phyloP scores from a whole-genome alignment of 1,139 yeast species.

The Lodderomyces jiufengensis region DNA sequence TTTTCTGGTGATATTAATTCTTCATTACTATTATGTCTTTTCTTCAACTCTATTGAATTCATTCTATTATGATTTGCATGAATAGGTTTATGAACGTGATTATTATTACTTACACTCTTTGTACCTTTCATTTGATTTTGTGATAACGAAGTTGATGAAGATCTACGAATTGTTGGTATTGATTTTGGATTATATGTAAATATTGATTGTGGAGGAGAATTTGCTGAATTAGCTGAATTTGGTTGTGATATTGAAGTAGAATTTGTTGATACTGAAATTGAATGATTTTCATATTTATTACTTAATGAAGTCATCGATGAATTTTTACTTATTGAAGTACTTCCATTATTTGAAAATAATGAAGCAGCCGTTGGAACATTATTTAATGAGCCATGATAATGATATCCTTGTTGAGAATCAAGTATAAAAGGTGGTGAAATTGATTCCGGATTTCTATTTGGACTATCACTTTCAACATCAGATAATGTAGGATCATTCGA shows the following conservation, averaged over 20 bases:
- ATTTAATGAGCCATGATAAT: neutral
- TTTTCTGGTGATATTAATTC: neutral
- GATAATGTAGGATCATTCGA: slow-evolving; percentile 7
- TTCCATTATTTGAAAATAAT: slow-evolving; percentile 1
- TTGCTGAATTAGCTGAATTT: slow-evolving; percentile 12
- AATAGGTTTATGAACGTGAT: slow-evolving; percentile 33
- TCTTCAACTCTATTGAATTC: slow-evolving; percentile 5
- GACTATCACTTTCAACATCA: slow-evolving; percentile 12
- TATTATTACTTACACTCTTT: slow-evolving; percentile 18
- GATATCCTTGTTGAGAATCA: neutral
- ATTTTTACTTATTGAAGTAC: slow-evolving; percentile 10
- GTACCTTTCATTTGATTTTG: slow-evolving; percentile 19
- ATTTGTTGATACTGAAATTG: slow-evolving; percentile 18
- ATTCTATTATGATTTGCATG: slow-evolving; percentile 9
- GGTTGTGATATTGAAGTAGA: slow-evolving; percentile 16
- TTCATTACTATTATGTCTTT: slow-evolving; percentile 1
- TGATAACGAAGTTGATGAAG: slow-evolving; percentile 16
- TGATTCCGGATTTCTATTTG: slow-evolving; percentile 4
- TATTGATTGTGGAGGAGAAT: slow-evolving; percentile 12
- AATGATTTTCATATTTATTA: slow-evolving; percentile 27
- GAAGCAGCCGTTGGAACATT: slow-evolving; percentile 5
- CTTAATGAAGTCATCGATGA: slow-evolving; percentile 20
- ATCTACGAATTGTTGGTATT: slow-evolving; percentile 13
- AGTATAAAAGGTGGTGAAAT: slow-evolving; percentile 9
- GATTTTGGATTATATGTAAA: slow-evolving; percentile 11